These are phyloP conservation scores for Lachancea sp. DNA, from an alignment of 805 yeast genomes.

Conservation along the genomic window DNA sequence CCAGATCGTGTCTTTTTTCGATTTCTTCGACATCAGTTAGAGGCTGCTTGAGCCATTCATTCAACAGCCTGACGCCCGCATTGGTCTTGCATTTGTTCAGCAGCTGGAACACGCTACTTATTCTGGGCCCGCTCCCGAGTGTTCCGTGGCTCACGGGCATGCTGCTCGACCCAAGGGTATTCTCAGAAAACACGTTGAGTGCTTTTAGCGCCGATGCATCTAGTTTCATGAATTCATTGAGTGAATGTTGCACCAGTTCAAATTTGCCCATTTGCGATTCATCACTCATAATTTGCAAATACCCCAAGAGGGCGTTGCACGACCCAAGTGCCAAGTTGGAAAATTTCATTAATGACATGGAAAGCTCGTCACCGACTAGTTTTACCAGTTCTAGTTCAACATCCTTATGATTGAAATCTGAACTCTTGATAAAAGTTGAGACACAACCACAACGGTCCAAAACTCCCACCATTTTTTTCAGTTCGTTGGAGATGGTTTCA, in stretches of 20 bases:
- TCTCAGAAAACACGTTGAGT: conserved; percentile 69
- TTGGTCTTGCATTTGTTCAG: conserved; percentile 82
- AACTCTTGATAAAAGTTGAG: conserved; percentile 49
- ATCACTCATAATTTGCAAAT: conserved; percentile 58
- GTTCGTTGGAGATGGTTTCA: conserved; percentile 34
- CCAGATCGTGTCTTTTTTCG: conserved; percentile 62
- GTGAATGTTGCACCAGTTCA: conserved; percentile 57
- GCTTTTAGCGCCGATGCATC: conserved; percentile 90
- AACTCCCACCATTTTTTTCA: conserved; percentile 59
- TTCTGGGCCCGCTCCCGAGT: conserved; percentile 33
- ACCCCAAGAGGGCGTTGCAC: conserved; percentile 53
- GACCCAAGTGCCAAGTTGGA: conserved; percentile 27
- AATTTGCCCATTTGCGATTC: conserved; percentile 49
- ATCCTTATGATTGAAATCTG: conserved; percentile 58
- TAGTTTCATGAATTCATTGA: conserved; percentile 78
- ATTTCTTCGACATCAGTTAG: conserved; percentile 59
- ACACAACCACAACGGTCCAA: conserved; percentile 75
- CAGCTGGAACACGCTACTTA: conserved; percentile 69
- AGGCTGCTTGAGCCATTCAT: conserved; percentile 97
- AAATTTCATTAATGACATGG: conserved; percentile 27
- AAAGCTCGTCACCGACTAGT: conserved; percentile 49
- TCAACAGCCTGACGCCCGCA: conserved; percentile 81
- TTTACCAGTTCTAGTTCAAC: conserved; percentile 74
- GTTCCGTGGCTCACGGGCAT: conserved; percentile 14
- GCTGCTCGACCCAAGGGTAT: conserved; percentile 18